Conservation (phyloP, 2,329 filamentous ascomycete species). For the Mycosphaerella arachidis region DNA sequence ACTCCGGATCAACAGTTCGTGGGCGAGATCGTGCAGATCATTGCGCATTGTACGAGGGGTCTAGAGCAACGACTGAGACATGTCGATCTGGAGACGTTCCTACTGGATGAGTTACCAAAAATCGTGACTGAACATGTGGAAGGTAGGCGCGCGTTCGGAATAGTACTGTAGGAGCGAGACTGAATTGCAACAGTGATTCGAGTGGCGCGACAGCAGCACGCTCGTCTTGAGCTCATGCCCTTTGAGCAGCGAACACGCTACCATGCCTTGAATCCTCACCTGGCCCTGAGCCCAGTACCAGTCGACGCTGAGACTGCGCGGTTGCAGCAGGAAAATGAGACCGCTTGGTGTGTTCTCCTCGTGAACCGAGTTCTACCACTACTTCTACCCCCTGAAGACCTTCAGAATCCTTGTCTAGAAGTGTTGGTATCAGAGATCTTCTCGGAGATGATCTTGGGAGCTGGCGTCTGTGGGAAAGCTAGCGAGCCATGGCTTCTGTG, state of each 20-base stretch:
- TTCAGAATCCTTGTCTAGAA: constrained; percentile 81
- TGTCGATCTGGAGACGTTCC: constrained; percentile 74
- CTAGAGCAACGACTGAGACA: constrained; percentile 80
- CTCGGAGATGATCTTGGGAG: constrained; percentile 83
- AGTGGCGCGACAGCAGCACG: constrained; percentile 11
- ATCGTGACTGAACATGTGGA: constrained; percentile 74
- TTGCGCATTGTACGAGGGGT: constrained; percentile 84
- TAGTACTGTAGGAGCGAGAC: neutral
- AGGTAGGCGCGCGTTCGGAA: constrained; percentile 50
- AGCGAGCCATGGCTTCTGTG: constrained; percentile 87
- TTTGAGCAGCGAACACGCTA: constrained; percentile 46
- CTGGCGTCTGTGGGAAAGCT: constrained; percentile 71
- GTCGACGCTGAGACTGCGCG: constrained; percentile 33
- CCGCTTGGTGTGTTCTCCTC: constrained; percentile 80
- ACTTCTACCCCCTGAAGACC: constrained; percentile 84
- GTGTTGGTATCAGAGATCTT: constrained; percentile 82
- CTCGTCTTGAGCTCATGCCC: neutral
- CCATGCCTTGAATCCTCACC: constrained; percentile 77
- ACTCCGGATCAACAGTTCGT: constrained; percentile 86
- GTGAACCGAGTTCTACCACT: constrained; percentile 76
- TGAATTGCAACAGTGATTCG: constrained; percentile 20
- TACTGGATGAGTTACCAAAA: constrained; percentile 83
- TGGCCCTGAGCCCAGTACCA: constrained; percentile 74
- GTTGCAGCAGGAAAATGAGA: constrained; percentile 71
- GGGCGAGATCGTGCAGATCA: constrained; percentile 80